Evolutionary conservation across 345 rosid species (phyloP).

Genomic region (Linum tenue): DNA sequence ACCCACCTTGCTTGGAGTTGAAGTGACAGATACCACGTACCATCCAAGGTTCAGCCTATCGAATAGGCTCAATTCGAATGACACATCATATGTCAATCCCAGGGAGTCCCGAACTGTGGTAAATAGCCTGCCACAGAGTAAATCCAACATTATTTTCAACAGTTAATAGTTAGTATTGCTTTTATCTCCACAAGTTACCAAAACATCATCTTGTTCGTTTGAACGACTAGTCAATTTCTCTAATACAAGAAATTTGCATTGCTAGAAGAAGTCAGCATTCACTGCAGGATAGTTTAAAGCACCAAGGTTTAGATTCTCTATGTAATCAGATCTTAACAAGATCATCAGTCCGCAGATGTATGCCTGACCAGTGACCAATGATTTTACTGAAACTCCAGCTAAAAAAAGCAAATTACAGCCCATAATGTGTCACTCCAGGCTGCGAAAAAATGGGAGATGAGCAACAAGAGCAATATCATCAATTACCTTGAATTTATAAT

Average conservation of each 20-base stretch:
- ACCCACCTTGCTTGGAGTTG: conserved; percentile 89
- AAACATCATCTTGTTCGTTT: background rate
- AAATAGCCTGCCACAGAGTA: conserved; percentile 62
- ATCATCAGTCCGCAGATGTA: background rate
- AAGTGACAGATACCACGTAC: conserved; percentile 98
- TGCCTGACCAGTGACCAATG: background rate
- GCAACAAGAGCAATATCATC: conserved; percentile 8
- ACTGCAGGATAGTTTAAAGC: background rate
- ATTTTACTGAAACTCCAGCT: background rate
- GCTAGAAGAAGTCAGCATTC: background rate
- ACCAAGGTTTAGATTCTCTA: background rate
- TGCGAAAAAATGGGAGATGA: background rate
- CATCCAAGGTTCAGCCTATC: conserved; percentile 96
- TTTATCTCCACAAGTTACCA: background rate
- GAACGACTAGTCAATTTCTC: no score
- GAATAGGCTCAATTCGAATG: conserved; percentile 90
- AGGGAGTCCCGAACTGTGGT: conserved; percentile 98
- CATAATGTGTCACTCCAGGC: background rate
- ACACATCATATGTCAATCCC: conserved; percentile 97
- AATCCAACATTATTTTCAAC: background rate
- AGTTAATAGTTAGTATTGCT: background rate
- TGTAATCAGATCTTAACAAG: background rate
- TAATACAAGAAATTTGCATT: no score
- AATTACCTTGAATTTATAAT: conserved; percentile 90
- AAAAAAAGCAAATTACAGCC: background rate